Conservation (phyloP, 2,329 filamentous ascomycete species). For the Sclerotinia minor region DNA sequence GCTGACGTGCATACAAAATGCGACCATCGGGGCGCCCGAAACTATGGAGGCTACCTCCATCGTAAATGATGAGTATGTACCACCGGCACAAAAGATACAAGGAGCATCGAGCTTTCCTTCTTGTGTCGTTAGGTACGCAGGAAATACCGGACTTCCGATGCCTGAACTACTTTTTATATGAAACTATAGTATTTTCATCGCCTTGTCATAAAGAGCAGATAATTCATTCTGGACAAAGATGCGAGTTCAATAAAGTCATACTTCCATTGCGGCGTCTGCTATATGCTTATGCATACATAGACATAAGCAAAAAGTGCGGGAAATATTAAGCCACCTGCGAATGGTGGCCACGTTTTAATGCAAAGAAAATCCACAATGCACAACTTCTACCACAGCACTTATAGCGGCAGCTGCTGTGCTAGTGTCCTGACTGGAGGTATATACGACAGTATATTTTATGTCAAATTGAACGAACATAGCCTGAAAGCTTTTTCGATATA, state of each 20-base stretch:
- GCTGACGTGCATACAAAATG: background rate
- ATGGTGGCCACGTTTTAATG: slow-evolving; percentile 17
- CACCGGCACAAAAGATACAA: background rate
- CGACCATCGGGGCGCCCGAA: background rate
- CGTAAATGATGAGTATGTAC: background rate
- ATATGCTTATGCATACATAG: background rate
- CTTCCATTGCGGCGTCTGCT: background rate
- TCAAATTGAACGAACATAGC: background rate
- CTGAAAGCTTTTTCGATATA: background rate
- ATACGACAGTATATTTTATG: background rate
- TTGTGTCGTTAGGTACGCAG: background rate
- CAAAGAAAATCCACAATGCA: slow-evolving; percentile 16
- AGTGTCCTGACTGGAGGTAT: background rate
- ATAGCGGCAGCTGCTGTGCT: too few species aligned
- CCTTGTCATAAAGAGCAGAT: background rate
- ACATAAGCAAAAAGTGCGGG: slow-evolving; percentile 5
- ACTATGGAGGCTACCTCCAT: background rate
- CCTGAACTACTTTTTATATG: background rate
- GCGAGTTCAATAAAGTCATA: slow-evolving; percentile 4
- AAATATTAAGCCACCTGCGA: slow-evolving; percentile 9
- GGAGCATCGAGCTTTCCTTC: background rate
- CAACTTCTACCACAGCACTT: background rate
- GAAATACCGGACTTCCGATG: slow-evolving; percentile 6
- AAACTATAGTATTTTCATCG: background rate
- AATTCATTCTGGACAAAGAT: background rate